These are phyloP conservation scores for Galerina sulciceps DNA, from an alignment of 768 basidiomycete genomes.

Conservation along the genomic window DNA sequence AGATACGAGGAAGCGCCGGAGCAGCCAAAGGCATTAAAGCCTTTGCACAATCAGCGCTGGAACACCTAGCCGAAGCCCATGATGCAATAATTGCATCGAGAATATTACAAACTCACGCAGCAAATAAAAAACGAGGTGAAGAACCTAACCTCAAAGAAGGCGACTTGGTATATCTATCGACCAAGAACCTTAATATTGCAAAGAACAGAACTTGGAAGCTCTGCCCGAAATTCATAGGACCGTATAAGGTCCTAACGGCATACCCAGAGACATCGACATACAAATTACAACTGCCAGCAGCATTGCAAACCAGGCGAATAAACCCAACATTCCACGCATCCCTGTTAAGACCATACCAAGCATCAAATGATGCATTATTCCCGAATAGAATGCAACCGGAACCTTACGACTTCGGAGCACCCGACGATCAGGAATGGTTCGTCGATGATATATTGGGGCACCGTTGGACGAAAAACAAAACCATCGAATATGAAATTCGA, in stretches of 20 bases:
- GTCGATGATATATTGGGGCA: constrained; percentile 38
- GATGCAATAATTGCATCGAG: constrained; percentile 39
- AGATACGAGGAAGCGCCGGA: constrained; percentile 3
- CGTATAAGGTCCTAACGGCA: constrained; percentile 25
- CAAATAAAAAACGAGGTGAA: constrained; percentile 25
- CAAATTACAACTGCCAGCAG: constrained; percentile 28
- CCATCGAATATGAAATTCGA: constrained; percentile 27
- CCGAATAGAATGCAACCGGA: constrained; percentile 28
- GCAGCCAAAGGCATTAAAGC: constrained; percentile 6
- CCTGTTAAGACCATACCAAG: constrained; percentile 29
- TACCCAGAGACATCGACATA: constrained; percentile 19
- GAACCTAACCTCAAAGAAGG: constrained; percentile 22
- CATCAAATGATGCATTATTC: constrained; percentile 36
- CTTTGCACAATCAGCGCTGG: constrained; percentile 15
- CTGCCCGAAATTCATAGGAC: constrained; percentile 38
- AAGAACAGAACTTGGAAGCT: constrained; percentile 34
- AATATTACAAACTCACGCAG: constrained; percentile 31
- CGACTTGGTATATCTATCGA: constrained; percentile 37
- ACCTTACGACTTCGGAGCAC: constrained; percentile 40
- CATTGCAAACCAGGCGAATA: constrained; percentile 26
- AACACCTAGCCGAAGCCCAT: constrained; percentile 27
- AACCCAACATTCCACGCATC: constrained; percentile 37
- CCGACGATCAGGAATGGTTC: constrained; percentile 37
- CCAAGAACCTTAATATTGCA: constrained; percentile 36
- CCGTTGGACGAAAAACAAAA: constrained; percentile 11